Percentiles rank a stretch among this genome's conserved stretches.
Conservation (phyloP, 768 basidiomycete genomes). For the Lactarius sanguifluus region DNA sequence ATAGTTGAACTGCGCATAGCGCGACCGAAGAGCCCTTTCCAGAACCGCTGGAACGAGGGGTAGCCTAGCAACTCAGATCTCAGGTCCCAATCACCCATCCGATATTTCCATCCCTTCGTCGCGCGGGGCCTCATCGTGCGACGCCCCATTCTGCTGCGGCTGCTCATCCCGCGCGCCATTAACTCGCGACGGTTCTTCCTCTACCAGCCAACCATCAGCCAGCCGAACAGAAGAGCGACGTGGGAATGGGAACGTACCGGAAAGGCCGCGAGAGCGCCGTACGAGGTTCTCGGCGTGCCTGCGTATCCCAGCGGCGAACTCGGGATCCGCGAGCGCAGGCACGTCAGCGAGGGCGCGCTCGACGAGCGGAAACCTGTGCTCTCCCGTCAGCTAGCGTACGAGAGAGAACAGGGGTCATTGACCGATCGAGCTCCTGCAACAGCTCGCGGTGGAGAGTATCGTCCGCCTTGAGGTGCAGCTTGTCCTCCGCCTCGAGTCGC, state of each 20-base stretch:
- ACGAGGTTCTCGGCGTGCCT: constrained; percentile 19
- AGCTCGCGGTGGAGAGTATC: constrained; percentile 57
- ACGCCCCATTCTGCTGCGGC: background rate
- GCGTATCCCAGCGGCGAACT: constrained; percentile 21
- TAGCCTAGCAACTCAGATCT: background rate
- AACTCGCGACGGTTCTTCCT: background rate
- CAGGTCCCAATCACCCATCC: background rate
- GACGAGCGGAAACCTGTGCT: constrained; percentile 20
- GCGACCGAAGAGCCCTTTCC: no score
- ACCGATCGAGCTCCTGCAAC: constrained; percentile 70
- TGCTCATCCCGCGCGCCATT: constrained; percentile 8
- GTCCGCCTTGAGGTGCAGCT: constrained; percentile 47
- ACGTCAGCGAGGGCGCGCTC: constrained; percentile 27
- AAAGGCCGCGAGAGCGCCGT: constrained; percentile 12
- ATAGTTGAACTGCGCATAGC: no score
- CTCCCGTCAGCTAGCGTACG: no score
- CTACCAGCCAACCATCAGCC: background rate
- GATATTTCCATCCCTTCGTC: constrained; percentile 23
- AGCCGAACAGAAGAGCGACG: background rate
- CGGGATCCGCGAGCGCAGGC: constrained; percentile 23
- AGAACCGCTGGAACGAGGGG: no score
- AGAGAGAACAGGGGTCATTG: constrained; percentile 9
- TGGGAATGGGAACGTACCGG: background rate
- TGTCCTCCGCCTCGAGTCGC: constrained; percentile 49
- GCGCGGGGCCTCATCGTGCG: constrained; percentile 1